A percentile compares a stretch with the other conserved stretches of the same genome.
phyloP scores from a whole-genome alignment of 352 stramenopile species.

The Pythium insidiosum region DNA sequence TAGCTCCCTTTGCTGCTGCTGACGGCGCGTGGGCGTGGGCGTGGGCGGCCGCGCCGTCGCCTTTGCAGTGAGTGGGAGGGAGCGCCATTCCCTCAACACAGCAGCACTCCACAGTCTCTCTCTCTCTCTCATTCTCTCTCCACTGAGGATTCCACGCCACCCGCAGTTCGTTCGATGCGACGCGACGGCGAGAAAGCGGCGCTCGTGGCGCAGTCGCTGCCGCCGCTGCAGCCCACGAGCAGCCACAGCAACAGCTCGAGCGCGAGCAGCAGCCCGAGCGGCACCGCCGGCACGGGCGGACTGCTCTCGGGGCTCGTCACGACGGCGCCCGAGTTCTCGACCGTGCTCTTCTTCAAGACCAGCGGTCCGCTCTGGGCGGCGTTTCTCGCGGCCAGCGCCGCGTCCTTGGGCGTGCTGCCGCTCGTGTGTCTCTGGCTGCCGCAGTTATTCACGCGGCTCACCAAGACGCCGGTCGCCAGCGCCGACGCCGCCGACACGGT shows the following conservation, averaged over 20 bases:
- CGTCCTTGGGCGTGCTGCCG: conserved; percentile 32
- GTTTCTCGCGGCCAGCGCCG: conserved; percentile 27
- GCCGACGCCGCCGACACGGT: conserved; percentile 45
- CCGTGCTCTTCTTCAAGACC: conserved; percentile 32
- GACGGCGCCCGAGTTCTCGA: conserved; percentile 21
- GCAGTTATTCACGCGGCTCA: conserved; percentile 44
- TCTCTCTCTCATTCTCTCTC: too few species aligned
- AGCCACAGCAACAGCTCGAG: neutral
- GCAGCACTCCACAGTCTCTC: too few species aligned
- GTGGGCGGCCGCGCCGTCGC: too few species aligned
- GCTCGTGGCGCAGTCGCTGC: neutral
- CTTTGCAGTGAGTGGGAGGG: too few species aligned
- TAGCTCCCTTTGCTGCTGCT: too few species aligned
- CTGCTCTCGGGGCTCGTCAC: conserved; percentile 21
- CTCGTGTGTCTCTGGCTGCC: conserved; percentile 45
- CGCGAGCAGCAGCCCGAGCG: neutral
- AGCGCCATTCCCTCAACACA: too few species aligned
- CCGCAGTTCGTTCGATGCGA: too few species aligned
- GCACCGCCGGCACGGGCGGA: neutral
- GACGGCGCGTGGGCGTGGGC: too few species aligned
- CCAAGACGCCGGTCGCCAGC: conserved; percentile 26
- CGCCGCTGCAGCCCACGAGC: neutral
- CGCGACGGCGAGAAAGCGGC: neutral
- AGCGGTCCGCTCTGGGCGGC: conserved; percentile 27
- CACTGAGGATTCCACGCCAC: too few species aligned